Evolutionary conservation across 108 stramenopile species (phyloP).

Genomic region (Poteriospumella lacustris): DNA sequence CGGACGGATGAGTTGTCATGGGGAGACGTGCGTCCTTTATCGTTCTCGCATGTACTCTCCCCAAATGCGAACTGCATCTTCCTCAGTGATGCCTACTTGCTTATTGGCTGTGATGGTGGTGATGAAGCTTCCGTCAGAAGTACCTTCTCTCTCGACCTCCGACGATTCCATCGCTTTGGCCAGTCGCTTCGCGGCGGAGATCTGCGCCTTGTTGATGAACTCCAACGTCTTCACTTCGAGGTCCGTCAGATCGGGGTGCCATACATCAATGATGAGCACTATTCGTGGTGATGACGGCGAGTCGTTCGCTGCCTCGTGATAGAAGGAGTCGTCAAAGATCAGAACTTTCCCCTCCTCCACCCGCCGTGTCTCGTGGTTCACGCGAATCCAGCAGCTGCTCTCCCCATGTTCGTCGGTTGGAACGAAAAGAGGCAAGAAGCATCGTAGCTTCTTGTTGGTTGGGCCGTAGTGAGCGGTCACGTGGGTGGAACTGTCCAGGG

Average conservation of each 20-base stretch:
- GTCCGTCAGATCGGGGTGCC: slow-evolving; percentile 55
- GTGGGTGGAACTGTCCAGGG: slow-evolving; percentile 44
- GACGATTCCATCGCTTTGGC: too few species aligned
- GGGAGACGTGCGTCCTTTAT: too few species aligned
- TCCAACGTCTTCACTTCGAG: slow-evolving; percentile 34
- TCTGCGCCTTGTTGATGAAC: slow-evolving; percentile 19
- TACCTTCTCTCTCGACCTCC: too few species aligned
- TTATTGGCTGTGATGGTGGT: too few species aligned
- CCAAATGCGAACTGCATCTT: too few species aligned
- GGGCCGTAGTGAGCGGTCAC: slow-evolving; percentile 54
- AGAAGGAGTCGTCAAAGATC: slow-evolving; percentile 58
- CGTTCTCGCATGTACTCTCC: too few species aligned
- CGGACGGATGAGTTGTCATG: too few species aligned
- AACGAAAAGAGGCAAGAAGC: slow-evolving; percentile 45
- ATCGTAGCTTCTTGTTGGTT: slow-evolving; percentile 56
- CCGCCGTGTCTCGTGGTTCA: slow-evolving; percentile 34
- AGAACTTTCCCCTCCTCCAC: slow-evolving; percentile 36
- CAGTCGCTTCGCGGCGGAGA: background rate
- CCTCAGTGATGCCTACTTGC: too few species aligned
- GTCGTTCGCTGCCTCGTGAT: slow-evolving; percentile 59
- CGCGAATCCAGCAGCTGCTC: slow-evolving; percentile 34
- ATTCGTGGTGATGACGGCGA: slow-evolving; percentile 20
- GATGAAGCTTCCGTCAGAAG: too few species aligned
- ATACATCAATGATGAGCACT: slow-evolving; percentile 54
- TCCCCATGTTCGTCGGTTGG: slow-evolving; percentile 23